phyloP scores from a whole-genome alignment of 495 filamentous ascomycete species.

The Cairneyella variabilis region DNA sequence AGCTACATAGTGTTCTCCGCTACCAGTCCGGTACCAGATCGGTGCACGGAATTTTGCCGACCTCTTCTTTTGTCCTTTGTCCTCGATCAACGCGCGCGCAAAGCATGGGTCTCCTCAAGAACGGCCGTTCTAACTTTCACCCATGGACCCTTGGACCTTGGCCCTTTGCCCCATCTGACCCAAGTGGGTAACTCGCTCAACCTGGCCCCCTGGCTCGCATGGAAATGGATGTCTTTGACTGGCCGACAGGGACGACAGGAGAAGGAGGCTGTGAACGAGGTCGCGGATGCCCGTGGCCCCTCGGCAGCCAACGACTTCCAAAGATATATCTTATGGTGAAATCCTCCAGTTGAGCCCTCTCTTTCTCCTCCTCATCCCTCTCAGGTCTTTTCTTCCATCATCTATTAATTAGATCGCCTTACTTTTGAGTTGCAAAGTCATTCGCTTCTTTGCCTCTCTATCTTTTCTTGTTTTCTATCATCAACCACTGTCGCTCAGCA shows the following conservation, averaged over 20 bases:
- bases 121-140: neutral
- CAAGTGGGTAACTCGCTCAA: neutral
- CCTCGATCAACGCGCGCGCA: conserved; percentile 22
- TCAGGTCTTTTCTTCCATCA: conserved; percentile 29
- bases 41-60: neutral
- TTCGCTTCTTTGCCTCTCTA: conserved; percentile 55
- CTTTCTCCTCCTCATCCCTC: conserved; percentile 28
- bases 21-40: neutral
- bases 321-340: conserved; percentile 27
- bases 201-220: conserved; percentile 4
- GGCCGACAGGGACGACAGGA: conserved; percentile 16
- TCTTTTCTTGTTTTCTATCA: conserved; percentile 27
- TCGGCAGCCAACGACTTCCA: conserved; percentile 18
- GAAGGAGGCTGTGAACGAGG: conserved; percentile 19
- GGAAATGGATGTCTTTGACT: conserved; percentile 10
- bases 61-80: neutral
- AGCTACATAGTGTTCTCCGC: neutral
- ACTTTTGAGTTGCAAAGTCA: conserved; percentile 46
- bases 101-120: conserved; percentile 3
- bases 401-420: conserved; percentile 29
- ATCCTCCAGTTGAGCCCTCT: conserved; percentile 20
- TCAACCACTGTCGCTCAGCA: conserved; percentile 13
- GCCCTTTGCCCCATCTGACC: neutral
- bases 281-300: conserved; percentile 8
- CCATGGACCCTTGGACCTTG: neutral